Evolutionary conservation across 2,329 filamentous ascomycete species (phyloP).

Genomic region (Teratosphaeria nubilosa): DNA sequence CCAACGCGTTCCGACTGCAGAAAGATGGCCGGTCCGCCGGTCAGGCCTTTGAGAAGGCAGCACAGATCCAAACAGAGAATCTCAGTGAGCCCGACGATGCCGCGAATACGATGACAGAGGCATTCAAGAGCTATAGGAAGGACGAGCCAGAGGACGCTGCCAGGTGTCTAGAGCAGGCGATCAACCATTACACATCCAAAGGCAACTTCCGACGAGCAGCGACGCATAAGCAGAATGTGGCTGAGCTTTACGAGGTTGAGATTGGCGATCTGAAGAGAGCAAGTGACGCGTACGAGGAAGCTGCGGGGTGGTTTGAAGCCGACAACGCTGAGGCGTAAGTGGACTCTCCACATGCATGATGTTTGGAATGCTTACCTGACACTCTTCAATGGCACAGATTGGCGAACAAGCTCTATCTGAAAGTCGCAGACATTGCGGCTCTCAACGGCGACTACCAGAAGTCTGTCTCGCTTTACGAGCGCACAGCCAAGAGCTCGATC

Average conservation of each 20-base stretch:
- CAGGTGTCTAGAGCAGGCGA: constrained; percentile 66
- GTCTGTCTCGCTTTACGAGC: constrained; percentile 72
- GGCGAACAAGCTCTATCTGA: constrained; percentile 88
- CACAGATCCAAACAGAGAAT: constrained; percentile 66
- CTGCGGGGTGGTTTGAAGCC: constrained; percentile 79
- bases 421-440: constrained; percentile 79
- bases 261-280: constrained; percentile 69
- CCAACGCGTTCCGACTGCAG: constrained; percentile 83
- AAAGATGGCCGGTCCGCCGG: constrained; percentile 79
- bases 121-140: constrained; percentile 90
- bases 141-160: constrained; percentile 74
- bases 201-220: constrained; percentile 88
- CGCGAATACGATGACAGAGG: constrained; percentile 77
- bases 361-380: background rate
- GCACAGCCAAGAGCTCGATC: constrained; percentile 63
- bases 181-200: constrained; percentile 76
- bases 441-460: constrained; percentile 76
- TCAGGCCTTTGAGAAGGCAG: constrained; percentile 73
- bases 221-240: constrained; percentile 79
- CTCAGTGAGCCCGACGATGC: constrained; percentile 89
- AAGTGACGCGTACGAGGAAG: constrained; percentile 71
- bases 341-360: background rate
- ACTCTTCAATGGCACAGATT: constrained; percentile 56
- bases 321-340: constrained; percentile 75
- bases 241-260: constrained; percentile 75